These are phyloP conservation scores for Suhomyces kunorum DNA, from an alignment of 1,139 yeast species.

Conservation along the genomic window DNA sequence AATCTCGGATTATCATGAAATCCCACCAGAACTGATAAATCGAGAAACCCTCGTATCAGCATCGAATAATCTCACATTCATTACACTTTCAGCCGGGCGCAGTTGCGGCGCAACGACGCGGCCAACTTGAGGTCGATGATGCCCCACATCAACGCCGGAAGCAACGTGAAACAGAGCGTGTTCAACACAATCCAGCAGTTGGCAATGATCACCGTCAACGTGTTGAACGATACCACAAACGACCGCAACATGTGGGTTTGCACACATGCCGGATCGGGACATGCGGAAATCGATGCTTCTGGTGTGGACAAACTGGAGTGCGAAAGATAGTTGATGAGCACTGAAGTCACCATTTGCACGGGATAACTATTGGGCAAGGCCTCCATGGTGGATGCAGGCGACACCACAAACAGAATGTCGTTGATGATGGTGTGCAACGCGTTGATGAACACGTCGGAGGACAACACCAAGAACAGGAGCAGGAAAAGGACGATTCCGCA, in stretches of 20 bases:
- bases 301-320: constrained; percentile 17
- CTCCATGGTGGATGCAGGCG: constrained; percentile 9
- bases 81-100: constrained; percentile 1
- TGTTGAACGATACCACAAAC: constrained; percentile 12
- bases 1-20: too few relatives aligned
- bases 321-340: constrained; percentile 20
- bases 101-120: constrained; percentile 1
- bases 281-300: constrained; percentile 4
- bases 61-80: too few relatives aligned
- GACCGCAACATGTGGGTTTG: constrained; percentile 8
- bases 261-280: constrained; percentile 8
- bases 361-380: constrained; percentile 8
- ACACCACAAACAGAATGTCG: constrained; percentile 6
- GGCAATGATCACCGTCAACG: constrained; percentile 12
- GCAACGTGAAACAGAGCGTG: constrained; percentile 26
- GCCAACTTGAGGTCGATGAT: constrained; percentile 22
- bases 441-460: constrained; percentile 28
- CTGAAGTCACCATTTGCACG: constrained; percentile 21
- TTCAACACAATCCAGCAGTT: constrained; percentile 28
- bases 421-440: constrained; percentile 15
- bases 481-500: constrained; percentile 21
- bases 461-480: constrained; percentile 19
- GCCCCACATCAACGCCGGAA: constrained; percentile 31
- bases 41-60: too few relatives aligned
- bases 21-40: constrained; percentile 1